Evolutionary conservation across 495 filamentous ascomycete genomes (phyloP).

Genomic region (Podospora fimiseda): DNA sequence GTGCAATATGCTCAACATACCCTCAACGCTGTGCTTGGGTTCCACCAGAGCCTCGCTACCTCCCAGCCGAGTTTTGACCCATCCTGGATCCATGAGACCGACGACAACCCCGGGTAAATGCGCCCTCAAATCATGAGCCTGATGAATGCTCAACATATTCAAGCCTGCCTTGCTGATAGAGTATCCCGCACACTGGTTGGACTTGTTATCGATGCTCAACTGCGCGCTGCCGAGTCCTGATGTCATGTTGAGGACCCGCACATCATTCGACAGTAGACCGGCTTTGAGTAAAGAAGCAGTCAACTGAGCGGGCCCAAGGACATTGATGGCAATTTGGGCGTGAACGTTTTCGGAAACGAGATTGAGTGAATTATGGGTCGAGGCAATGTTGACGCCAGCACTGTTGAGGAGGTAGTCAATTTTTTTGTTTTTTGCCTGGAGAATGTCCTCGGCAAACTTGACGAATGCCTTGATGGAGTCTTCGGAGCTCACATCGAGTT

Average conservation of each 20-base stretch:
- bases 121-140: conserved; percentile 27
- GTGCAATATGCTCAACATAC: conserved; percentile 24
- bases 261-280: conserved; percentile 16
- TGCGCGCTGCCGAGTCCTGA: conserved; percentile 30
- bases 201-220: conserved; percentile 1
- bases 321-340: conserved; percentile 29
- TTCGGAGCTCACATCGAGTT: conserved; percentile 34
- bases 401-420: conserved; percentile 42
- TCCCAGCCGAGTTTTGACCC: conserved; percentile 60
- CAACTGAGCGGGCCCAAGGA: conserved; percentile 36
- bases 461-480: conserved; percentile 30
- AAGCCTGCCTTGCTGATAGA: conserved; percentile 38
- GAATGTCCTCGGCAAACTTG: conserved; percentile 13
- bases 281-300: conserved; percentile 25
- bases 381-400: conserved; percentile 35
- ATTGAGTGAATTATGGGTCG: conserved; percentile 27
- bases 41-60: conserved; percentile 42
- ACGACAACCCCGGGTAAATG: conserved; percentile 38
- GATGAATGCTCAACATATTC: conserved; percentile 40
- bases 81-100: conserved; percentile 53
- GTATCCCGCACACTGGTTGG: conserved; percentile 28
- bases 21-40: conserved; percentile 39
- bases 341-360: conserved; percentile 31
- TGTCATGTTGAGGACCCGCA: conserved; percentile 35
- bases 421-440: conserved; percentile 19